Percentiles rank a stretch among this genome's conserved stretches.
Evolutionary conservation across 345 rosid species (phyloP).

Genomic region (Syzygium aqueum): DNA sequence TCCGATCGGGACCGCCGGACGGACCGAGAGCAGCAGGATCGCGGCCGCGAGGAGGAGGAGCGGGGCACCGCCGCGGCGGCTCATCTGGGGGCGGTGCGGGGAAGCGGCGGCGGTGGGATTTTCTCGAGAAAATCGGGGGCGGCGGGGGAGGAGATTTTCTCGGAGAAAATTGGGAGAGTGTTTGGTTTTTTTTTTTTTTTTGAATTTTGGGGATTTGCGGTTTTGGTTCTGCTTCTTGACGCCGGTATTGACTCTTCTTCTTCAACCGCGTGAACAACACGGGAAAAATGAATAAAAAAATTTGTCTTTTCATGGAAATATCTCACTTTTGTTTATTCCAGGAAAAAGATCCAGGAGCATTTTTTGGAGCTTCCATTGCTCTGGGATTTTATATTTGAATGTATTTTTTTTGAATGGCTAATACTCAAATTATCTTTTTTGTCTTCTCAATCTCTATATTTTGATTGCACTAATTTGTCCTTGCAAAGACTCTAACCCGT

Average conservation of each 20-base stretch:
- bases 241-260: neutral
- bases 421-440: neutral
- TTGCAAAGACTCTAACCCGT: neutral
- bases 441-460: neutral
- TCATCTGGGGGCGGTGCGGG: slow-evolving; percentile 5
- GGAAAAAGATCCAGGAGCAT: no score
- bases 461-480: neutral
- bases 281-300: neutral
- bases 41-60: slow-evolving; percentile 18
- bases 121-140: slow-evolving; percentile 20
- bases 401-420: neutral
- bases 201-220: neutral
- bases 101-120: neutral
- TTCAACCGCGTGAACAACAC: neutral
- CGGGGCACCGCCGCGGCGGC: neutral
- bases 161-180: slow-evolving; percentile 9
- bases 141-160: slow-evolving; percentile 4
- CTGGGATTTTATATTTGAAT: no score
- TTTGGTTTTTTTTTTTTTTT: neutral
- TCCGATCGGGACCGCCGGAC: slow-evolving; percentile 22
- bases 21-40: slow-evolving; percentile 15
- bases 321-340: no score
- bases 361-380: no score
- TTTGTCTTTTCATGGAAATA: neutral
- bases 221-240: neutral